These are phyloP conservation scores for Candida anglica DNA, from an alignment of 805 yeast species.

Conservation along the genomic window DNA sequence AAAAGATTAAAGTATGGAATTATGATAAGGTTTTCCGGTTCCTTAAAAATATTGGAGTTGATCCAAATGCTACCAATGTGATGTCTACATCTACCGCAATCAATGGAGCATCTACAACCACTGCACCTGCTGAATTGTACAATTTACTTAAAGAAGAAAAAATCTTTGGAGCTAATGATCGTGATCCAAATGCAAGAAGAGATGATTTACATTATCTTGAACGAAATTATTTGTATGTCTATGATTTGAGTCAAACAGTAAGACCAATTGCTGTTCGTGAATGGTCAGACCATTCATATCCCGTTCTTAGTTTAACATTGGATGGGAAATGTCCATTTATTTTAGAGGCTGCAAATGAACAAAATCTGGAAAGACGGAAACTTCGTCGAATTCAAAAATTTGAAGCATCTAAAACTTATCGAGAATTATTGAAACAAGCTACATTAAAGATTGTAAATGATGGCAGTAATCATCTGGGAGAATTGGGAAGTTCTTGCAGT, in stretches of 20 bases:
- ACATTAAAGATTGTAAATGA: slow-evolving; percentile 28
- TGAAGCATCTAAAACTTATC: slow-evolving; percentile 38
- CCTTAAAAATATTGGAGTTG: slow-evolving; percentile 54
- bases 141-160: slow-evolving; percentile 80
- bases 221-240: slow-evolving; percentile 66
- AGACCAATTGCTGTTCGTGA: slow-evolving; percentile 83
- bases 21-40: slow-evolving; percentile 82
- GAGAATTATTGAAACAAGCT: slow-evolving; percentile 33
- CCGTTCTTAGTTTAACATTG: slow-evolving; percentile 56
- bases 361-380: slow-evolving; percentile 38
- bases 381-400: slow-evolving; percentile 36
- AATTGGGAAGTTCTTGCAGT: slow-evolving; percentile 13
- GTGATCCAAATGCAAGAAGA: slow-evolving; percentile 80
- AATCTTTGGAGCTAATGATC: slow-evolving; percentile 78
- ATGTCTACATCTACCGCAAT: not conserved
- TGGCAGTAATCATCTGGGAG: slow-evolving; percentile 16
- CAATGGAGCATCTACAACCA: not conserved
- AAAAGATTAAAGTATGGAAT: slow-evolving; percentile 79
- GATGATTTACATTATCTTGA: slow-evolving; percentile 83
- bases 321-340: slow-evolving; percentile 83
- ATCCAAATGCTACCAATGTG: slow-evolving; percentile 8
- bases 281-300: slow-evolving; percentile 56
- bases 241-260: slow-evolving; percentile 71
- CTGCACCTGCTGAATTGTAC: slow-evolving; percentile 12
- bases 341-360: slow-evolving; percentile 45